Evolutionary conservation across 768 basidiomycete genomes (phyloP), one percentile per base, ranked within the genome.

Genomic region (Tricholoma bakamatsutake): DNA sequence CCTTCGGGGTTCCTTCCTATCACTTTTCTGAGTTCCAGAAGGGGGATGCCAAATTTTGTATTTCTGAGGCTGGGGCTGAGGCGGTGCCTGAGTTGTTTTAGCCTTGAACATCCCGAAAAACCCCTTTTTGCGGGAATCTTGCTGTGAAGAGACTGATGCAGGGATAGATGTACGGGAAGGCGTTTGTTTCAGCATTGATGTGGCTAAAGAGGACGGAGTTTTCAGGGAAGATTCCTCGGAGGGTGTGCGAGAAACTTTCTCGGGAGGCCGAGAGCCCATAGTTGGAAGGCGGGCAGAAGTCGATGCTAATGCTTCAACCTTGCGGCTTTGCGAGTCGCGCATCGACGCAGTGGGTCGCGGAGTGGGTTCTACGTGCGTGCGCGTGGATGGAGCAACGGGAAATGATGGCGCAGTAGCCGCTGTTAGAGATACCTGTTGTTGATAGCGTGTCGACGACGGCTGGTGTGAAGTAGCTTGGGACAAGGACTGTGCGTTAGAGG

Each of bases 161-260:
- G 73, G 69, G 13, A 72, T 65, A 21, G 76, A 71, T 50, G 72
- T 71, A 11, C 71, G 73, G 12, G 76, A 76, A 35, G 59, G 56
- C 15, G 75, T 72, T 11, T 76, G 69, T 51, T 76, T 76, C 37
- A 77, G 65, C 55, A 75, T 69, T 9, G 78, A 79, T 0, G 72
- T 79, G 3, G 81, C 80, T 15, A 87, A 76, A 1, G 86, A 86
- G 11, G 85, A 86, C 5, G 85, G 84, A 0, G 85, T 87, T 62
- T 75, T 77, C 34, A 87, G 74, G 37, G 82, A 70, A 8, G 79
- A 76, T 46, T 84, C 84, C 52, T 78, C 71, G 11, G 79, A 80
- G 17, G 70, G 66, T 37, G 68, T 63, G 30, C 72, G 72, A 40
- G 72, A 67, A 18, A 73, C 52, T 58, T 66, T 39, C 50, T 50